Evolutionary conservation across 805 yeast species (phyloP), one percentile per base, ranked within the genome.

Genomic region (Yamadazyma kitorensis): DNA sequence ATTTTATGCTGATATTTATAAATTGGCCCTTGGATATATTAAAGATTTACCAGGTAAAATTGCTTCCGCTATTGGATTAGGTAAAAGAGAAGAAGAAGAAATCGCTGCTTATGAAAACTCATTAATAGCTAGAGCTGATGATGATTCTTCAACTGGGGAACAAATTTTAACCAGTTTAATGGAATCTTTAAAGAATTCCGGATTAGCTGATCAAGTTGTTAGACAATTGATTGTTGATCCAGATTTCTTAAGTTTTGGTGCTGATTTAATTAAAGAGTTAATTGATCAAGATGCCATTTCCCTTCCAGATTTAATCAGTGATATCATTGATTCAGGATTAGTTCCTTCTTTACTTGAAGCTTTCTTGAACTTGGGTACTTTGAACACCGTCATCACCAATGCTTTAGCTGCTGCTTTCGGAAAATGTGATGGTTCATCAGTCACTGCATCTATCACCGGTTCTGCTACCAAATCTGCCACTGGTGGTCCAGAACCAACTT

Each of bases 401-500:
- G 68, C 71, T 17, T 63, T 66, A 49, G 67, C 67, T 40, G 70
- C 70, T 36, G 68, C 67, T 16, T 52, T 55, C 36, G 61, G 61
- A 39, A 43, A 61, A 29, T 66, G 72, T 57, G 59, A 52, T 15
- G 55, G 54, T 29, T 36, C 56, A 10, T 43, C 59, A 10, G 48
- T 52, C 33, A 37, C 53, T 20, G 40, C 57, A 8, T 47, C 64
- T 30, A 45, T 59, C 13, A 49, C 53, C 14, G 41, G 52, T 8
- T 31, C 49, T 14, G 34, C 47, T 21, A 37, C 47, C n/a, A 27
- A 49, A 6, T 34, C 55, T 25, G 31, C 55, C 15, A 37, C 52
- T 18, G 34, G 34, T 27, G 21, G 37, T 15, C 36, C 39, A 18
- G 19, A 24, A 15, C 17, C 49, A 11, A 33, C 48, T 17, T 30